Evolutionary conservation across 768 basidiomycete species (phyloP).

Genomic region (Infundibulicybe gibba): DNA sequence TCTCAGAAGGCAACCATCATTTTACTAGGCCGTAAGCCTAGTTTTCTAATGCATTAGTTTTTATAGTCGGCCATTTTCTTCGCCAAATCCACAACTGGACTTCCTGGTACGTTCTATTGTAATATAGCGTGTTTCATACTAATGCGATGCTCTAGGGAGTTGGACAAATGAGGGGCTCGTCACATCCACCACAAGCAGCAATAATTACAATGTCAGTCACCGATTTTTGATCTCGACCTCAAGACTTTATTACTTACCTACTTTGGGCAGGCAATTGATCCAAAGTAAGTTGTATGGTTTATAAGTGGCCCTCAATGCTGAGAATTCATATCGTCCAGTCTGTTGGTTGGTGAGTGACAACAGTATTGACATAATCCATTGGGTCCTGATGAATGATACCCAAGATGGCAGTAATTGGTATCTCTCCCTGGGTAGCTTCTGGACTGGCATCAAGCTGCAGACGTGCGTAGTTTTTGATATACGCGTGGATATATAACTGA

Average conservation of each 20-base stretch:
- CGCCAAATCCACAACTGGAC: constrained; percentile 47
- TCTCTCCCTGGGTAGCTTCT: constrained; percentile 51
- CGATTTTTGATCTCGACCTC: not conserved
- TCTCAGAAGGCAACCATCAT: constrained; percentile 35
- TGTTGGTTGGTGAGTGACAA: constrained; percentile 5
- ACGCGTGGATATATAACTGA: not conserved
- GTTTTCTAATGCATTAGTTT: too few species aligned
- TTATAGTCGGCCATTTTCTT: constrained; percentile 49
- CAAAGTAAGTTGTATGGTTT: constrained; percentile 31
- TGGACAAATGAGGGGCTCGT: constrained; percentile 47
- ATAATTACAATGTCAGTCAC: constrained; percentile 36
- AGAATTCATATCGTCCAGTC: not conserved
- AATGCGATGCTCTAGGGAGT: constrained; percentile 20
- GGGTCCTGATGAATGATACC: too few species aligned
- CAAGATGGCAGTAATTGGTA: constrained; percentile 41
- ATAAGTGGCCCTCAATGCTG: not conserved
- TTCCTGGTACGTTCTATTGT: constrained; percentile 25
- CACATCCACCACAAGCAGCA: constrained; percentile 32
- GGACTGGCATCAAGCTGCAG: constrained; percentile 49
- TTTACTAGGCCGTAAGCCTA: not conserved
- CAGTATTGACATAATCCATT: too few species aligned
- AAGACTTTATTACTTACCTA: not conserved
- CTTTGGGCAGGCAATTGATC: constrained; percentile 43
- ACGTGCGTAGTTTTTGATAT: constrained; percentile 11
- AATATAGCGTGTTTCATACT: not conserved